Base-by-base conservation (phyloP, 2,329 filamentous ascomycete genomes). In the Hortaea werneckii region DNA sequence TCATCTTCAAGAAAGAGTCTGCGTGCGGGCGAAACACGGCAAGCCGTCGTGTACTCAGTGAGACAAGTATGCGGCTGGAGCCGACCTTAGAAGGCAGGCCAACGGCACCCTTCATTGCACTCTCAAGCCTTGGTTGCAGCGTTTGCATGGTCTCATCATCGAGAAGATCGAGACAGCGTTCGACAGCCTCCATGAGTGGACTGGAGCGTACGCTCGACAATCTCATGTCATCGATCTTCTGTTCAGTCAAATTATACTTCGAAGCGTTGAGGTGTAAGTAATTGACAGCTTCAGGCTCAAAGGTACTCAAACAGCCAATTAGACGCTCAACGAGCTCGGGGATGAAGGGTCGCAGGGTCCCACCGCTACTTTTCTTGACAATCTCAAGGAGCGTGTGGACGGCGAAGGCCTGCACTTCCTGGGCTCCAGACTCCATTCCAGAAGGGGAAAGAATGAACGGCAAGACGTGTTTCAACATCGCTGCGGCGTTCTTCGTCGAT, bases 41-140 rank as follows among this genome's bases (percentile, higher is more conserved):
- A 32, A 78, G 79, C 53, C 90, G 85, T 9, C 87, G 79, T 42
- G 89, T 90, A 42, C 87, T 85, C 6, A 98, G 74, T 0, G 87
- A 89, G 6, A 86, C 84, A 29, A 98, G 74, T 2, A 95, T 82
- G 45, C 87, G 80, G 52, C 84, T 85, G 58, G 88, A 94, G 34
- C 88, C 92, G 41, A 96, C 84, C 69, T 96, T 96, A 0, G 88
- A 94, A 1, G 90, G 90, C 67, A 96, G 81, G 1, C 89, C 90
- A 34, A 98, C 81, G 1, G 89, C 86, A 27, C 77, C 81, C 62
- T 90, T 92, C 66, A 96, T 87, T 0, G 85, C 82, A 29, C 77
- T 75, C 62, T 92, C 83, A 0, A 98, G 74, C 39, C 73, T 78
- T 2, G 82, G 80, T 32, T 82, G 80, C 7, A 95, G 73, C 13